These are phyloP conservation scores for Mycotypha africana DNA, from an alignment of 371 early-diverging fungal genomes.

Conservation along the genomic window DNA sequence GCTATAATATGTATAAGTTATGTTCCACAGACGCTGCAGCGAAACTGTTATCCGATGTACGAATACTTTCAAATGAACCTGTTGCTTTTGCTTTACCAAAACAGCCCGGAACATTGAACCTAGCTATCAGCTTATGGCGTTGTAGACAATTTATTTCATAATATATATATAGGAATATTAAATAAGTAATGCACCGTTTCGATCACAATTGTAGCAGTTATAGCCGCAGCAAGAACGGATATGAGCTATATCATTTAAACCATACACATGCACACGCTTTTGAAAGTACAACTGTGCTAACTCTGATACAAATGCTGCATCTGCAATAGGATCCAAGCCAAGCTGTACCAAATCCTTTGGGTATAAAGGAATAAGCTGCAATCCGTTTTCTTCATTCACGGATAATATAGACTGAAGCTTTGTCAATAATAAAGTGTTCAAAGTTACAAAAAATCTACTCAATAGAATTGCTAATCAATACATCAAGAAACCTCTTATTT, in stretches of 20 bases:
- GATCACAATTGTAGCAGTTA: no score
- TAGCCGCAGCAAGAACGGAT: background rate
- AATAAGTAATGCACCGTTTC: slow-evolving; percentile 1
- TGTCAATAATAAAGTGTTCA: slow-evolving; percentile 25
- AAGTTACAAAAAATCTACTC: slow-evolving; percentile 43
- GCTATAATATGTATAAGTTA: slow-evolving; percentile 6
- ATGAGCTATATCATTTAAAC: slow-evolving; percentile 8
- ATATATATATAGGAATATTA: background rate
- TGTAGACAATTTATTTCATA: slow-evolving; percentile 7
- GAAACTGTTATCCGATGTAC: no score
- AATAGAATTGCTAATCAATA: background rate
- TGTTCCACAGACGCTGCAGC: slow-evolving; percentile 5
- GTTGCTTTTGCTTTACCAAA: slow-evolving; percentile 11
- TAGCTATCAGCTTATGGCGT: slow-evolving; percentile 14
- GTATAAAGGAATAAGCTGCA: slow-evolving; percentile 9
- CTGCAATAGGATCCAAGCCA: slow-evolving; percentile 39
- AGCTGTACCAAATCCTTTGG: slow-evolving; percentile 39
- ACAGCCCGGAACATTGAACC: slow-evolving; percentile 4
- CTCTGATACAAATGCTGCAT: slow-evolving; percentile 34
- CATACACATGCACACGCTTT: slow-evolving; percentile 20
- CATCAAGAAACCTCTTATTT: no score
- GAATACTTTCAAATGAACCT: no score
- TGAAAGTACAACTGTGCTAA: slow-evolving; percentile 40
- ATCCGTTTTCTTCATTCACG: slow-evolving; percentile 15
- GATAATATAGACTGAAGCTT: slow-evolving; percentile 25